Base-by-base conservation (phyloP, 148 eudicot species). In the Heliamphora exappendiculata region DNA sequence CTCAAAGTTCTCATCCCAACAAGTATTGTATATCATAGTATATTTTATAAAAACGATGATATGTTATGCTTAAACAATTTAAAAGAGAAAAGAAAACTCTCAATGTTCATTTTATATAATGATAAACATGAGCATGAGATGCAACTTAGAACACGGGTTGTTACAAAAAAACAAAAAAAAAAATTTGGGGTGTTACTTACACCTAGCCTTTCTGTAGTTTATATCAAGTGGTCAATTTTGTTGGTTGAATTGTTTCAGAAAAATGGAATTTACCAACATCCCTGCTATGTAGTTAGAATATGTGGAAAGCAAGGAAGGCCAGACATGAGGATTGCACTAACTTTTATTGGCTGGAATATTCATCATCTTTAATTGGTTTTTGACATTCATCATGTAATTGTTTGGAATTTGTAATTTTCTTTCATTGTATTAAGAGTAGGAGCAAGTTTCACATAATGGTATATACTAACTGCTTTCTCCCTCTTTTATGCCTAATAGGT, bases 161-260 rank as follows among this genome's bases (percentile, higher is more conserved):
- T n/a, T n/a, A n/a, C n/a, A n/a, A n/a, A n/a, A n/a, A n/a, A n/a
- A n/a, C n/a, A n/a, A n/a, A n/a, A 49, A 4, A 29, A 57, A 12
- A 22, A 11, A 6, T 54, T 10, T 2, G 17, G 31, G 26, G 8
- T 22, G 1, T 2, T 16, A 5, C 60, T 20, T 67, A 24, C 37
- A n/a, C 1, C 74, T 31, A 20, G 19, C 33, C 47, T 72, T 41
- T 72, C 29, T 72, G 22, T 29, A 31, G 41, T 49, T 71, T 31
- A 20, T 31, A 49, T 37, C 44, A 44, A 47, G 17, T n/a, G n/a
- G 64, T 36, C 39, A 20, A 22, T 31, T 55, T 10, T 39, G 16
- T 71, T 55, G 63, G 75, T 59, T 42, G 19, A 60, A 75, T 62
- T 49, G 36, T 31, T 75, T 28, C 31, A 28, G 44, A 12, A 29